Conservation (phyloP, 208 protist species). For the Leishmania mexicana region DNA sequence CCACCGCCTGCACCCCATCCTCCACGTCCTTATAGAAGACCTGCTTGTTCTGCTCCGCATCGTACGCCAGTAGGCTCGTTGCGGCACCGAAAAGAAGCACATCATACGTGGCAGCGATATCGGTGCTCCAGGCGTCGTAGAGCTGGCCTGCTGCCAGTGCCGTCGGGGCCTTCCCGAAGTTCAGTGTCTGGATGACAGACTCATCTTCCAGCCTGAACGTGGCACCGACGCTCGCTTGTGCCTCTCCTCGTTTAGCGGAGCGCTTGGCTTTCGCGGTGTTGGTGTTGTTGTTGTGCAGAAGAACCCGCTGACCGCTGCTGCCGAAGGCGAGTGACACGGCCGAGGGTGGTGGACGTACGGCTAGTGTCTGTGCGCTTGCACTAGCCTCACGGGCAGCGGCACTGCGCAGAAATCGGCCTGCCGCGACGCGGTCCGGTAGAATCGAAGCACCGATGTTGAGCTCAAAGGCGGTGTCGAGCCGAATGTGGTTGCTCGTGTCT, state of each 20-base stretch:
- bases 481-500: conserved; percentile 27
- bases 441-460: conserved; percentile 53
- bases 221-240: conserved; percentile 12
- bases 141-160: conserved; percentile 73
- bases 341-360: conserved; percentile 29
- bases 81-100: conserved; percentile 90
- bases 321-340: conserved; percentile 65
- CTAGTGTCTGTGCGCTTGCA: conserved; percentile 2
- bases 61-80: conserved; percentile 91
- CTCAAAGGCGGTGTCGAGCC: conserved; percentile 73
- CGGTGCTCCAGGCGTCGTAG: conserved; percentile 10
- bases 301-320: conserved; percentile 74
- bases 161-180: conserved; percentile 88
- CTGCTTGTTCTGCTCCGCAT: conserved; percentile 92
- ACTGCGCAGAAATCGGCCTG: conserved; percentile 67
- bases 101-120: conserved; percentile 48
- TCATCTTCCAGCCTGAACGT: conserved; percentile 19
- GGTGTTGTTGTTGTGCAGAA: conserved; percentile 90
- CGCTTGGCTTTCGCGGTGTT: conserved; percentile 31
- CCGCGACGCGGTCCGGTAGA: conserved; percentile 51
- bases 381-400: conserved; percentile 15
- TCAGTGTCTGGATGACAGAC: conserved; percentile 68
- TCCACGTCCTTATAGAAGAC: conserved; percentile 93
- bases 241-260: conserved; percentile 45
- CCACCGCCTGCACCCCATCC: conserved; percentile 89